These are phyloP conservation scores for Aureobasidium sp. DNA, from an alignment of 2,329 filamentous ascomycete species.

Conservation along the genomic window DNA sequence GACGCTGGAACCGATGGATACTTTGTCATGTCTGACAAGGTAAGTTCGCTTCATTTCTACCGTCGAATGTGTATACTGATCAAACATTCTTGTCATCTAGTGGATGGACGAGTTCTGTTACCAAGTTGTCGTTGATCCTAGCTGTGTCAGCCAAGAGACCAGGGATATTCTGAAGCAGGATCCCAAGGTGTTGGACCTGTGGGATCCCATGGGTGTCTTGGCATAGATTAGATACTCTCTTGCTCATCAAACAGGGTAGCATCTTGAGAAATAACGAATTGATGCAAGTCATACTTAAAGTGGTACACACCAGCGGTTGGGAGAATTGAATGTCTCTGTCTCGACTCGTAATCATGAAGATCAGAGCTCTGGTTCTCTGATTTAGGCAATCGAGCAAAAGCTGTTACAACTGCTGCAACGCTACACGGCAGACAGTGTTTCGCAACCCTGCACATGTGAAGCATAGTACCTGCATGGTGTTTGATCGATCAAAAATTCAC, in stretches of 20 bases:
- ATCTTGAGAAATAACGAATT: not conserved
- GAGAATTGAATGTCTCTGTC: not conserved
- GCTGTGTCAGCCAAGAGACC: slow-evolving; percentile 52
- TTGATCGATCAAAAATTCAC: not conserved
- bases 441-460: not conserved
- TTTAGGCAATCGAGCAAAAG: not conserved
- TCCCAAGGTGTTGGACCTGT: slow-evolving; percentile 58
- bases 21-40: slow-evolving; percentile 77
- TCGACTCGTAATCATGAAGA: not conserved
- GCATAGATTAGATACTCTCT: not conserved
- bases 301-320: not conserved
- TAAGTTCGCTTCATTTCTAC: slow-evolving; percentile 16
- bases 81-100: not conserved
- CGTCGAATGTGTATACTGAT: not conserved
- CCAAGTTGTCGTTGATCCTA: slow-evolving; percentile 75
- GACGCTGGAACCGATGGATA: slow-evolving; percentile 65
- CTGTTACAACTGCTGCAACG: slow-evolving; percentile 6
- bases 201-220: slow-evolving; percentile 34
- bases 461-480: slow-evolving; percentile 2
- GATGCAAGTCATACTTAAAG: not conserved
- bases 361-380: not conserved
- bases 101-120: slow-evolving; percentile 55
- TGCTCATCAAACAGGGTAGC: not conserved
- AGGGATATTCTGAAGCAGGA: slow-evolving; percentile 63
- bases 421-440: not conserved